These are phyloP conservation scores for Nannizzia gypsea DNA, from an alignment of 2,329 filamentous ascomycete genomes.

Conservation along the genomic window DNA sequence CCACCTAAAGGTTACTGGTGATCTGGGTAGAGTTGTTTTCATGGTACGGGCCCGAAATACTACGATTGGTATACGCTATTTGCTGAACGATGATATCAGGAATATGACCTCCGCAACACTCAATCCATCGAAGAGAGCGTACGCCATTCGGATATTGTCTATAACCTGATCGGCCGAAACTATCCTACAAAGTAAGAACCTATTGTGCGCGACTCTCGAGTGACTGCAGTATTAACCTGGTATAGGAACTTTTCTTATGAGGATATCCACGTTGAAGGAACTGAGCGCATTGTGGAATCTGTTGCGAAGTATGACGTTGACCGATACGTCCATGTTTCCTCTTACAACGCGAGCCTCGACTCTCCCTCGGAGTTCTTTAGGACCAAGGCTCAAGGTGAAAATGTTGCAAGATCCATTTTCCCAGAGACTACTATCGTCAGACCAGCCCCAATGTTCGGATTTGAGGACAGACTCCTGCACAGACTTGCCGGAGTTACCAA, in stretches of 20 bases:
- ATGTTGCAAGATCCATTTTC: slow-evolving; percentile 75
- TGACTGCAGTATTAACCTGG: background rate
- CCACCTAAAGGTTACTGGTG: slow-evolving; percentile 90
- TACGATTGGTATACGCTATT: background rate
- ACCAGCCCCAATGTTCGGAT: slow-evolving; percentile 86
- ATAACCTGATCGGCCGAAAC: slow-evolving; percentile 87
- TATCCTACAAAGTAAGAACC: slow-evolving; percentile 79
- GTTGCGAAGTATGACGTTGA: slow-evolving; percentile 97
- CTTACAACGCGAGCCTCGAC: slow-evolving; percentile 71
- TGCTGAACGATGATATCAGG: slow-evolving; percentile 39
- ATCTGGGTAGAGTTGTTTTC: slow-evolving; percentile 80
- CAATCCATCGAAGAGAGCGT: slow-evolving; percentile 93
- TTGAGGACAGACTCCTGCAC: slow-evolving; percentile 83
- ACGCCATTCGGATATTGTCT: slow-evolving; percentile 91
- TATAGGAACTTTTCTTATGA: slow-evolving; percentile 79
- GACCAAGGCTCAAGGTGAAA: slow-evolving; percentile 78
- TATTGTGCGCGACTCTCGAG: background rate
- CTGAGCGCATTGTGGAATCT: slow-evolving; percentile 82
- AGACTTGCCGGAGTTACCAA: slow-evolving; percentile 70
- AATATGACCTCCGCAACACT: slow-evolving; percentile 91
- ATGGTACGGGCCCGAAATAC: slow-evolving; percentile 43
- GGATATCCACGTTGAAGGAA: slow-evolving; percentile 87
- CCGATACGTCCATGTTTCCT: slow-evolving; percentile 91
- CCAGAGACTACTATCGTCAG: slow-evolving; percentile 95
- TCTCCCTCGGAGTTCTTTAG: slow-evolving; percentile 82